phyloP scores from a whole-genome alignment of 2,329 filamentous ascomycete genomes.

The Didymella arachidicola region DNA sequence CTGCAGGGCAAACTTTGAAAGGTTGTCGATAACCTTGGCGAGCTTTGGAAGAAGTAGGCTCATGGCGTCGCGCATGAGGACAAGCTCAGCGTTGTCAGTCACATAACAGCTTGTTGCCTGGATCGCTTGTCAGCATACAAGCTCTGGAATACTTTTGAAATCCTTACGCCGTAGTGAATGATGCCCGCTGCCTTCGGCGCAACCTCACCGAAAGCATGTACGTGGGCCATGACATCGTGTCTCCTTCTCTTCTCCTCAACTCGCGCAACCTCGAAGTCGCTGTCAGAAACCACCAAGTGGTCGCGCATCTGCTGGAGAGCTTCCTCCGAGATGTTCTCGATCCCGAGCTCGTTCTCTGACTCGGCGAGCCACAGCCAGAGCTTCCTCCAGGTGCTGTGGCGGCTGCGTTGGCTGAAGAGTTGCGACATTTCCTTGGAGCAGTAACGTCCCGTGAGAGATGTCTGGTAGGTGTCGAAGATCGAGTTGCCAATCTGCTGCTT shows the following conservation, averaged over 20 bases:
- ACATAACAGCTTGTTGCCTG: slow-evolving; percentile 41
- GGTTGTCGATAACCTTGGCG: slow-evolving; percentile 78
- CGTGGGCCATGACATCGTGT: slow-evolving; percentile 72
- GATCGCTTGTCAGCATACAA: slow-evolving; percentile 71
- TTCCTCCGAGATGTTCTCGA: slow-evolving; percentile 73
- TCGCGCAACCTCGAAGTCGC: slow-evolving; percentile 57
- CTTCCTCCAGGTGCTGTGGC: slow-evolving; percentile 80
- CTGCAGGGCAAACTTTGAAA: slow-evolving; percentile 74
- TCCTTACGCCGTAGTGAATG: slow-evolving; percentile 72
- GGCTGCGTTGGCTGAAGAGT: slow-evolving; percentile 79
- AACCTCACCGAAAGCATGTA: slow-evolving; percentile 76
- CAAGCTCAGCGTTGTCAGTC: slow-evolving; percentile 51
- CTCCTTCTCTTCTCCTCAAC: slow-evolving; percentile 63
- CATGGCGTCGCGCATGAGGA: slow-evolving; percentile 77
- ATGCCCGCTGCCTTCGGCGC: slow-evolving; percentile 82
- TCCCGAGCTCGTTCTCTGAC: slow-evolving; percentile 79
- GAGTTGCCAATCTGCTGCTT: slow-evolving; percentile 31
- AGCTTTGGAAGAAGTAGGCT: slow-evolving; percentile 80
- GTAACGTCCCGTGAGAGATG: slow-evolving; percentile 63
- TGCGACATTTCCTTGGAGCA: slow-evolving; percentile 65
- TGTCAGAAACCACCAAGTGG: slow-evolving; percentile 56
- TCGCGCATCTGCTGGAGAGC: slow-evolving; percentile 58
- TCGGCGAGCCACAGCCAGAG: slow-evolving; percentile 88
- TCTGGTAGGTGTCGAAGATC: slow-evolving; percentile 39
- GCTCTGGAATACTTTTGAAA: slow-evolving; percentile 48